Conservation (phyloP, 495 filamentous ascomycete species). For the Cercophora samala region DNA sequence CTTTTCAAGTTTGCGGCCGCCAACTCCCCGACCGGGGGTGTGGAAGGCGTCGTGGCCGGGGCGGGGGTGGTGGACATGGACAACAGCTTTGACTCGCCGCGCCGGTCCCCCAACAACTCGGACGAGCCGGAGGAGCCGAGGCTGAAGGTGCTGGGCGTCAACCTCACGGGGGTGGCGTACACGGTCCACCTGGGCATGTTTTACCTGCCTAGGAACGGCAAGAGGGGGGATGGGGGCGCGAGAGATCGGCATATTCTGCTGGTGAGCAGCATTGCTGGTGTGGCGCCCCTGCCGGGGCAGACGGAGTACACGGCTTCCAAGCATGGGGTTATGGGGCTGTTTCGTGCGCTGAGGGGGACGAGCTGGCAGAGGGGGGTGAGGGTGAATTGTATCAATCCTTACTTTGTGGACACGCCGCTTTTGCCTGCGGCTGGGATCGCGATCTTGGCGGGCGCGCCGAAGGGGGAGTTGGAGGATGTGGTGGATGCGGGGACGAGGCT, state of each 20-base stretch:
- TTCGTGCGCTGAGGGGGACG: constrained; percentile 52
- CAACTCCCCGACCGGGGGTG: constrained; percentile 50
- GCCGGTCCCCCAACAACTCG: constrained; percentile 40
- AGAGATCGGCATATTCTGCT: constrained; percentile 56
- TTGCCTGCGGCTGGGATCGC: constrained; percentile 38
- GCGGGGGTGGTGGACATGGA: constrained; percentile 57
- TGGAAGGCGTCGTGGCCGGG: constrained; percentile 65
- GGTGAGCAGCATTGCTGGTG: constrained; percentile 53
- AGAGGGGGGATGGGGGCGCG: constrained; percentile 39
- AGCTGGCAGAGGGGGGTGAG: constrained; percentile 49
- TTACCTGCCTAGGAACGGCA: constrained; percentile 47
- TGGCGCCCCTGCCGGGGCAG: constrained; percentile 45
- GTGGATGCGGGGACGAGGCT: constrained; percentile 38
- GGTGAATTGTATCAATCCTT: constrained; percentile 60
- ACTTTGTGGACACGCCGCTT: constrained; percentile 65
- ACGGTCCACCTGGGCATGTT: constrained; percentile 62
- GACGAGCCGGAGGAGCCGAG: constrained; percentile 36
- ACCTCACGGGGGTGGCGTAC: constrained; percentile 61
- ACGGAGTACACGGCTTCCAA: constrained; percentile 59
- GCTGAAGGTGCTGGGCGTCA: constrained; percentile 56
- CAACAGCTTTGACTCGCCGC: constrained; percentile 7
- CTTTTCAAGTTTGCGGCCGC: constrained; percentile 56
- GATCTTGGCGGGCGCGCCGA: constrained; percentile 52
- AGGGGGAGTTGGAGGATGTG: constrained; percentile 51
- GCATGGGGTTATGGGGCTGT: constrained; percentile 63